These are phyloP conservation scores for Aaosphaeria pasadenensis DNA, from an alignment of 2,329 filamentous ascomycete species.

Conservation along the genomic window DNA sequence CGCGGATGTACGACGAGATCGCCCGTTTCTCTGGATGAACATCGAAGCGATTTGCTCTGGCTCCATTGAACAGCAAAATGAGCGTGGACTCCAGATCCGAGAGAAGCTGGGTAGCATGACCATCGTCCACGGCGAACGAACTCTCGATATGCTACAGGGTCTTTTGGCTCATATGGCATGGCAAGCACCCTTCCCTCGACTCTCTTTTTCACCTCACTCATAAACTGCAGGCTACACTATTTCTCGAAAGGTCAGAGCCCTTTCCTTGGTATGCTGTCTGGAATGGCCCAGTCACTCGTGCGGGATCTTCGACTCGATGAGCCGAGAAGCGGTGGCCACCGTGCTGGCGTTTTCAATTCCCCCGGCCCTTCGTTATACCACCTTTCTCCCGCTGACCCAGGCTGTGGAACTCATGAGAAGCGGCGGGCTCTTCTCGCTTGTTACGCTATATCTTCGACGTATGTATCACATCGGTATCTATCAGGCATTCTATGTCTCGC, in stretches of 20 bases:
- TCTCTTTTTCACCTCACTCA: background rate
- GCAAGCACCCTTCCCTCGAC: constrained; percentile 7
- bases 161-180: constrained; percentile 19
- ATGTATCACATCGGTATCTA: constrained; percentile 4
- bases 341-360: constrained; percentile 1
- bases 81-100: constrained; percentile 13
- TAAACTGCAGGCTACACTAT: constrained; percentile 2
- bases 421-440: constrained; percentile 49
- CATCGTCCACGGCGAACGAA: constrained; percentile 19
- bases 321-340: constrained; percentile 6
- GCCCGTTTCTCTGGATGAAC: constrained; percentile 13
- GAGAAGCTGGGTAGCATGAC: constrained; percentile 14
- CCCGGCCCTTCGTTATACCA: background rate
- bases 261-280: constrained; percentile 13
- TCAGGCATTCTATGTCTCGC: background rate
- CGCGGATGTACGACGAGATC: constrained; percentile 5
- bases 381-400: background rate
- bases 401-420: constrained; percentile 47
- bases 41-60: constrained; percentile 17
- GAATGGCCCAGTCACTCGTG: constrained; percentile 13
- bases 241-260: constrained; percentile 16
- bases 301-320: constrained; percentile 19
- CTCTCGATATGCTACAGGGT: constrained; percentile 17
- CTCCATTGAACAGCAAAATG: constrained; percentile 8
- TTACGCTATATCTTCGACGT: constrained; percentile 45